phyloP scores from a whole-genome alignment of 129 eudicot species.

The Ambrosia trifida region DNA sequence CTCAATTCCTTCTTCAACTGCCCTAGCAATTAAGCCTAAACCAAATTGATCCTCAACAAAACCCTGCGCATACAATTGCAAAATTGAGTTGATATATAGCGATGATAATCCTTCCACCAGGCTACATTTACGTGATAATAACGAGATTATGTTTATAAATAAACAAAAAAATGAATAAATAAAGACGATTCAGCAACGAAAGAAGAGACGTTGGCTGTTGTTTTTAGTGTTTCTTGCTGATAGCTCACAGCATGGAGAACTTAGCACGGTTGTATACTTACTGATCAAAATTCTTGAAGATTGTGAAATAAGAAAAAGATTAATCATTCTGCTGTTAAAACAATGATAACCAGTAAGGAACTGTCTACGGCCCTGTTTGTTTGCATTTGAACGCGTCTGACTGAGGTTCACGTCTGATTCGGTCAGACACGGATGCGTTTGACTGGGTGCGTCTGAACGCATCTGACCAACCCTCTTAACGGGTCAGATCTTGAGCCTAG shows the following conservation, averaged over 20 bases:
- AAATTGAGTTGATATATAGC: slow-evolving; percentile 13
- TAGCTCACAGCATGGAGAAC: neutral
- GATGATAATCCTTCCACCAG: slow-evolving; percentile 4
- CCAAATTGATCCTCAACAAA: slow-evolving; percentile 99
- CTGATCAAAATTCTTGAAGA: slow-evolving; percentile 13
- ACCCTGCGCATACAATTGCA: slow-evolving; percentile 50
- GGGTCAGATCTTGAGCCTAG: too few species aligned
- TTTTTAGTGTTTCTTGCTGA: neutral
- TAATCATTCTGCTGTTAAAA: neutral
- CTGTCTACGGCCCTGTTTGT: too few species aligned
- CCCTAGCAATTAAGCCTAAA: slow-evolving; percentile 90
- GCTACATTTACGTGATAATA: neutral
- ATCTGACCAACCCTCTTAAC: too few species aligned
- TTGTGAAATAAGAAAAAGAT: neutral
- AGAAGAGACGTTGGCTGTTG: neutral
- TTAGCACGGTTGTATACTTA: neutral
- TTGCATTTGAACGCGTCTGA: too few species aligned
- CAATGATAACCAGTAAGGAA: neutral
- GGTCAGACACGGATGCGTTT: too few species aligned
- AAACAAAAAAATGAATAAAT: neutral
- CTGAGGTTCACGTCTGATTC: too few species aligned
- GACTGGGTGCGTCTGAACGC: too few species aligned
- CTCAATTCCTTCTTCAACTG: slow-evolving; percentile 96
- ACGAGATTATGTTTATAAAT: neutral
- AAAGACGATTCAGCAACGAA: neutral